A percentile compares a stretch with the other conserved stretches of the same genome.
Evolutionary conservation across 768 basidiomycete species (phyloP).

Genomic region (Tremella fuciformis): DNA sequence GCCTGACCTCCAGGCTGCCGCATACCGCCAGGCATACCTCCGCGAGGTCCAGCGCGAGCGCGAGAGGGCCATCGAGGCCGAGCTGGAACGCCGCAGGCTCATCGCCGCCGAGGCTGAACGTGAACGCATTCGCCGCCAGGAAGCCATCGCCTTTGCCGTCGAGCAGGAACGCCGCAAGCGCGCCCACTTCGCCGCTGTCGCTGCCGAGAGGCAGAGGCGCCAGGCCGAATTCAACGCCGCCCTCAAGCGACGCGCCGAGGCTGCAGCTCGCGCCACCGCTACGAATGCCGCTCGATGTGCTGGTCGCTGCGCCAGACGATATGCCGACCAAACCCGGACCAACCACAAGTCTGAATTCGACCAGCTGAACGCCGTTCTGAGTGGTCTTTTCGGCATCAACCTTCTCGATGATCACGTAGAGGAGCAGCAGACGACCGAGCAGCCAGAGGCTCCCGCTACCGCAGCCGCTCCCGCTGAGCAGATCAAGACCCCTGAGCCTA

Average conservation of each 20-base stretch:
- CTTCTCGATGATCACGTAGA: constrained; percentile 20
- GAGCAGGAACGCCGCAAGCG: background rate
- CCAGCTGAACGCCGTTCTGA: constrained; percentile 29
- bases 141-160: constrained; percentile 7
- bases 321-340: constrained; percentile 10
- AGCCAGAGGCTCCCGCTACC: constrained; percentile 5
- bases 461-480: constrained; percentile 9
- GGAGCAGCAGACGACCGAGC: constrained; percentile 1
- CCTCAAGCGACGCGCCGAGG: background rate
- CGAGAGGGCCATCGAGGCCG: constrained; percentile 4
- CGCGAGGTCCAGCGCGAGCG: constrained; percentile 4
- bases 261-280: background rate
- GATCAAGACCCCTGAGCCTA: constrained; percentile 8
- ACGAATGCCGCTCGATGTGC: constrained; percentile 6
- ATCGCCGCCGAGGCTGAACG: background rate
- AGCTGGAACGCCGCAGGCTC: constrained; percentile 1
- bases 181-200: background rate
- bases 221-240: background rate
- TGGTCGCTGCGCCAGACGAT: constrained; percentile 3
- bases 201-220: background rate
- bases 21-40: constrained; percentile 15
- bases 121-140: background rate
- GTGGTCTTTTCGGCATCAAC: constrained; percentile 33
- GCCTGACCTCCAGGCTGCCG: constrained; percentile 21
- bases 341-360: constrained; percentile 17